Conservation (phyloP, 768 basidiomycete genomes). For the Obba rivulosa region DNA sequence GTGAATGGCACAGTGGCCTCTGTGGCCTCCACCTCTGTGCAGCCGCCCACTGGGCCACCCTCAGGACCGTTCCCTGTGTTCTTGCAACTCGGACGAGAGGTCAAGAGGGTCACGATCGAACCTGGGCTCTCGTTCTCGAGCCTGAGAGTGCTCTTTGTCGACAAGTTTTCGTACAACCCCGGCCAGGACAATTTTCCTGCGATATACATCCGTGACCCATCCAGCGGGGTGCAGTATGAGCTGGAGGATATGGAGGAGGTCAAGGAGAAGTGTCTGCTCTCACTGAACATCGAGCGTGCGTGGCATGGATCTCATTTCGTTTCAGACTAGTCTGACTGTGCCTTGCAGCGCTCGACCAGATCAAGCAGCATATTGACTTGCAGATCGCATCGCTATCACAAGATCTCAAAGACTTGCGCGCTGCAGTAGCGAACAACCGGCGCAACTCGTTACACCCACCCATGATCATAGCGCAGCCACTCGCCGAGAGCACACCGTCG, state of each 20-base stretch:
- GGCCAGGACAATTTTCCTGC: constrained; percentile 91
- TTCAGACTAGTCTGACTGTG: constrained; percentile 3
- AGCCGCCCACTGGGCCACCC: constrained; percentile 1
- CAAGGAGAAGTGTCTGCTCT: constrained; percentile 80
- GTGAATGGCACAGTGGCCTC: too few species aligned
- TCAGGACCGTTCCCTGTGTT: constrained; percentile 60
- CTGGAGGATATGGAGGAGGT: constrained; percentile 93
- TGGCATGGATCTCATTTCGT: constrained; percentile 16
- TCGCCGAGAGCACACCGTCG: constrained; percentile 62
- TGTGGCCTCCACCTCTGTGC: neutral
- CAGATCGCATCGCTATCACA: constrained; percentile 82
- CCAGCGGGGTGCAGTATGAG: constrained; percentile 92
- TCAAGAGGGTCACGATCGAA: constrained; percentile 80
- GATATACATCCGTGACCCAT: constrained; percentile 91
- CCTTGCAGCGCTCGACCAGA: constrained; percentile 85
- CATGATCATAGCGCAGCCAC: constrained; percentile 44
- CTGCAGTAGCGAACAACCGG: constrained; percentile 49
- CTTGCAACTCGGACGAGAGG: constrained; percentile 84
- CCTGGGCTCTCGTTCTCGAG: constrained; percentile 65
- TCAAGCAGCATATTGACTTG: constrained; percentile 94
- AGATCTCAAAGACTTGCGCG: constrained; percentile 86
- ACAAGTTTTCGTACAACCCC: constrained; percentile 91
- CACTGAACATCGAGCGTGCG: constrained; percentile 95
- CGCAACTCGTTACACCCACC: constrained; percentile 46
- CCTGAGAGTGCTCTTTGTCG: constrained; percentile 85